Conservation (phyloP, 176 grass and related monocot species). For the Aechmea fasciata region DNA sequence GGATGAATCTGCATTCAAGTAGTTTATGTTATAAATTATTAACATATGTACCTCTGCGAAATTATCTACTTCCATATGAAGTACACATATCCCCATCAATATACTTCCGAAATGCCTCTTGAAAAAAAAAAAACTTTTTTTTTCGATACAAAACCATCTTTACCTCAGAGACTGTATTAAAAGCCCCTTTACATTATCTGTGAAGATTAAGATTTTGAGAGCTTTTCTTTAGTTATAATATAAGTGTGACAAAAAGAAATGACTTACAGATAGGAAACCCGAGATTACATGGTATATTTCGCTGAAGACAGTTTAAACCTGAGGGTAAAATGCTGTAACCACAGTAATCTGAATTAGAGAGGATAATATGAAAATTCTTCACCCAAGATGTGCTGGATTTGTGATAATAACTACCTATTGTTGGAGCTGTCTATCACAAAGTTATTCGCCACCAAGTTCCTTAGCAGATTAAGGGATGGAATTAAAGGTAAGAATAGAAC, state of each 20-base stretch:
- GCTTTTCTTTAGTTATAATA: neutral
- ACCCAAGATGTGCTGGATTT: neutral
- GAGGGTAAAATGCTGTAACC: slow-evolving; percentile 37
- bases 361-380: neutral
- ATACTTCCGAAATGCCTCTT: too few species aligned
- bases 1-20: slow-evolving; percentile 39
- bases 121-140: too few species aligned
- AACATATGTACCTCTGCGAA: neutral
- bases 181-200: too few species aligned
- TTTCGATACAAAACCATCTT: too few species aligned
- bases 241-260: neutral
- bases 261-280: slow-evolving; percentile 48
- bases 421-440: slow-evolving; percentile 53
- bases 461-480: slow-evolving; percentile 22
- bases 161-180: too few species aligned
- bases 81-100: too few species aligned
- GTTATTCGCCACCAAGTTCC: slow-evolving; percentile 84
- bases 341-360: slow-evolving; percentile 10
- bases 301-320: slow-evolving; percentile 53
- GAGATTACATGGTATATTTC: slow-evolving; percentile 43
- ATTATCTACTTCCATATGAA: neutral
- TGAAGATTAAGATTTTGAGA: too few species aligned
- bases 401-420: slow-evolving; percentile 35
- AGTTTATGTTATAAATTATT: neutral
- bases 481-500: neutral